Evolutionary conservation across 2,329 filamentous ascomycete genomes (phyloP), one percentile per base, ranked within the genome.

Genomic region (Cladosporium sp.): DNA sequence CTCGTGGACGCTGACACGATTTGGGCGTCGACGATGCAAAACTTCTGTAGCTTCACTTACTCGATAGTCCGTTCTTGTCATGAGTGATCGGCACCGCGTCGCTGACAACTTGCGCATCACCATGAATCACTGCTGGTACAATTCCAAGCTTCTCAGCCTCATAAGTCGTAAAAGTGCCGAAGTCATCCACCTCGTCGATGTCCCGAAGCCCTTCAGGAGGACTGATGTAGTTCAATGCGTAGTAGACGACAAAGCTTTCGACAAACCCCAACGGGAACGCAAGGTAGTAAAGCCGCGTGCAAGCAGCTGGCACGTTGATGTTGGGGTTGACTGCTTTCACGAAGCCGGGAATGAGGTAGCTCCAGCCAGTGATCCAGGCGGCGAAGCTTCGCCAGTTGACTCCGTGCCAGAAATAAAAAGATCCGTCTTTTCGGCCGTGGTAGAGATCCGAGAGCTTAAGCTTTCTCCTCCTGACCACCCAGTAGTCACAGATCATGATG

Each of bases 371-470:
- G 5, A 74, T 66, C 74, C 76, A 79, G 6, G 75, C 72, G 3
- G 70, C 62, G 49, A 77, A 73, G 2, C 74, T 74, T 7, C 79
- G 70, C 72, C 73, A 78, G 56, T 81, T 80, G 51, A 79, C 63
- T 1, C 78, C 79, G 15, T 70, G 59, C 36, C 63, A 69, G 64
- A 71, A 81, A 64, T 73, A 78, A 61, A 79, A 81, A 17, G 76
- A 70, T 2, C 72, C 70, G 7, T 70, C 61, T n/a, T 68, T 62
- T 36, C 69, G 45, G 1, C 70, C 69, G 22, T 70, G 61, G 62
- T 79, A 81, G 1, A 81, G 70, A 58, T 79, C 75, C 5, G 71
- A 70, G 9, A 81, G 67, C 56, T 78, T 76, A 49, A 80, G 63
- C 25, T 70, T 69, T 54, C 69, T 60, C 12, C 64, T 56, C 8